Evolutionary conservation across 2,329 filamentous ascomycete genomes (phyloP), one percentile per base, ranked within the genome.

Genomic region (Chaetomiaceae sp.): DNA sequence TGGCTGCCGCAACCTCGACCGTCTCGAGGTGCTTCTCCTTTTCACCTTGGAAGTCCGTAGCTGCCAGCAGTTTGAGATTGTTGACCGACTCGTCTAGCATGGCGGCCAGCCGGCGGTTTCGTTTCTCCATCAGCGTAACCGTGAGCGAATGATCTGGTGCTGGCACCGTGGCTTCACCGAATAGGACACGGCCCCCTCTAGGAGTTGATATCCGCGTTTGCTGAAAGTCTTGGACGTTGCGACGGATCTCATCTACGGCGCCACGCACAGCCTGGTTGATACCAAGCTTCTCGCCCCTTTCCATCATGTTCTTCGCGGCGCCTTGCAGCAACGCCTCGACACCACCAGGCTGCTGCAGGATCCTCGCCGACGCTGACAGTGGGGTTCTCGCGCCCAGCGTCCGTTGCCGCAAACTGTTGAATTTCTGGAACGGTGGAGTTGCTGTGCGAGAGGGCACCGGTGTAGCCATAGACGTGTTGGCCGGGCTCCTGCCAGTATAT

Each of bases 261-360:
- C 87, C 86, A n/a, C 87, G 78, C 6, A 93, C 80, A 0, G 83
- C 86, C 62, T 86, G 84, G 60, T 88, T 89, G 46, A 93, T 84
- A 6, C 86, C 86, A 51, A 89, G 79, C 58, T 81, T 84, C 63
- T 90, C 85, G 42, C 86, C 77, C 26, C 79, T 75, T 57, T 87
- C 81, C 27, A 88, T 70, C 14, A 91, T 81, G 42, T 81, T 82
- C 60, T 84, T 86, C 17, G 86, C 85, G 3, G 87, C 86, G 14
- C 83, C 84, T 59, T 89, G 84, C 22, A 93, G 74, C 0, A 93
- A 62, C 1, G 78, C 78, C 62, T 91, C 86, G 37, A 89, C 72
- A 12, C 78, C 72, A 2, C 73, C 77, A 22, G 69, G 70, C 33
- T 79, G 74, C 39, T 71, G 64, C n/a, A 78, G 68, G 45, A 78